Evolutionary conservation across 2,329 filamentous ascomycete species (phyloP).

Genomic region (Penicillium sp.): DNA sequence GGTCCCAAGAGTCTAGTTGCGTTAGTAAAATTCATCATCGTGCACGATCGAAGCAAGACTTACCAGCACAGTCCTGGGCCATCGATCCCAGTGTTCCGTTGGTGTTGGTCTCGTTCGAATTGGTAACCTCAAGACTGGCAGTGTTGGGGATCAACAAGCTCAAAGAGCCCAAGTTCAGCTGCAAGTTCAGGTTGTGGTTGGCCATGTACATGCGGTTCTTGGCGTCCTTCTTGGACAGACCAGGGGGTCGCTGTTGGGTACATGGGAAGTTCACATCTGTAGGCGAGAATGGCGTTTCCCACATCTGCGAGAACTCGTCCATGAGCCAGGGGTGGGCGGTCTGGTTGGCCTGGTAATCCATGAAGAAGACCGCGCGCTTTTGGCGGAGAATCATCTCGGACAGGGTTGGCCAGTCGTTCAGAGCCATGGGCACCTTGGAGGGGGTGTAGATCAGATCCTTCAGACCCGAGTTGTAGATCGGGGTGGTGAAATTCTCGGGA

Average conservation of each 20-base stretch:
- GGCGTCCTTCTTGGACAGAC: conserved; percentile 56
- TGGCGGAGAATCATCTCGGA: conserved; percentile 70
- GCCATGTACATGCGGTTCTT: conserved; percentile 72
- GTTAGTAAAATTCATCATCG: conserved; percentile 14
- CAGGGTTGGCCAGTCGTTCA: conserved; percentile 81
- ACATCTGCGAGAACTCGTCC: conserved; percentile 84
- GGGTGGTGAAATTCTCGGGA: conserved; percentile 63
- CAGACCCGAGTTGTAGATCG: conserved; percentile 72
- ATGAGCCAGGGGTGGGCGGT: conserved; percentile 77
- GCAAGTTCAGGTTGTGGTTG: conserved; percentile 88
- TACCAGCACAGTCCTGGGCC: conserved; percentile 62
- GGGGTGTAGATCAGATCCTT: conserved; percentile 73
- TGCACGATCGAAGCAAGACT: conserved; percentile 17
- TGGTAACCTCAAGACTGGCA: conserved; percentile 69
- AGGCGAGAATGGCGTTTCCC: conserved; percentile 87
- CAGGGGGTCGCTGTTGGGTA: conserved; percentile 72
- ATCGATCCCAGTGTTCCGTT: conserved; percentile 66
- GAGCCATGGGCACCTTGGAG: conserved; percentile 66
- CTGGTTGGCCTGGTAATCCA: conserved; percentile 85
- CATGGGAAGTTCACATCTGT: conserved; percentile 72
- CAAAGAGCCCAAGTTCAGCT: conserved; percentile 67
- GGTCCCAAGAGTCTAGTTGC: conserved; percentile 57
- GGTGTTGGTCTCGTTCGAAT: conserved; percentile 58
- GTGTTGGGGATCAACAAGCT: conserved; percentile 71
- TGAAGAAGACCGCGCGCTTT: conserved; percentile 75